phyloP scores from a whole-genome alignment of 495 filamentous ascomycete genomes.

The Tuber aestivum region DNA sequence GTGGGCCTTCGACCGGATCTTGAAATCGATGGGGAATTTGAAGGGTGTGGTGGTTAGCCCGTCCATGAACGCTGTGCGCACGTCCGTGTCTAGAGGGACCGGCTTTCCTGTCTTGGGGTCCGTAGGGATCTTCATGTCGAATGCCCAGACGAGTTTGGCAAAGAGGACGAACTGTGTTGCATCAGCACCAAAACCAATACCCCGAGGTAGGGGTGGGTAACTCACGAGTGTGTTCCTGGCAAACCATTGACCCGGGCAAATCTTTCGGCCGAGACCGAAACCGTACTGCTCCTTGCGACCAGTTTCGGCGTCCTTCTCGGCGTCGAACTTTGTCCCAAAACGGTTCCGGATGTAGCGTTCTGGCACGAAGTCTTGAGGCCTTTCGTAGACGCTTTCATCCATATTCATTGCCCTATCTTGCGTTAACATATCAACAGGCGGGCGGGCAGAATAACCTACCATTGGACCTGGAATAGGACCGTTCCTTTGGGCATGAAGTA shows the following conservation, averaged over 20 bases:
- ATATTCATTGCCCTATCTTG: slow-evolving; percentile 39
- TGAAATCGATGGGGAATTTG: slow-evolving; percentile 7
- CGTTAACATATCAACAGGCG: not conserved
- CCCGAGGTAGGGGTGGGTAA: not conserved
- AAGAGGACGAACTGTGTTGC: slow-evolving; percentile 8
- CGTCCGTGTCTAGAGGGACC: slow-evolving; percentile 2
- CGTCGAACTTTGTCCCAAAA: slow-evolving; percentile 15
- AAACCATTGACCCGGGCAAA: slow-evolving; percentile 10
- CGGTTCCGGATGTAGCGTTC: slow-evolving; percentile 35
- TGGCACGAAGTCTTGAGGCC: slow-evolving; percentile 42
- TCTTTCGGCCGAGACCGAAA: slow-evolving; percentile 10
- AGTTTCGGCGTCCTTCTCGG: not conserved
- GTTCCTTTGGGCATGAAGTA: slow-evolving; percentile 44
- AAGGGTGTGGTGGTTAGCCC: slow-evolving; percentile 7
- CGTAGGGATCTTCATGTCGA: slow-evolving; percentile 8
- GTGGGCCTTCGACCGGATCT: slow-evolving; percentile 7
- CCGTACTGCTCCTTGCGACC: slow-evolving; percentile 9
- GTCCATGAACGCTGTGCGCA: slow-evolving; percentile 8
- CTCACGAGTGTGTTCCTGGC: slow-evolving; percentile 11
- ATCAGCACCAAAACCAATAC: not conserved
- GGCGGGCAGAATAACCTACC: slow-evolving; percentile 6
- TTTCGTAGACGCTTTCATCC: slow-evolving; percentile 38
- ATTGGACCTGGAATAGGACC: slow-evolving; percentile 28
- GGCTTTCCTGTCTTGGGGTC: slow-evolving; percentile 11
- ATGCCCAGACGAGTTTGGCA: slow-evolving; percentile 13